Percentiles rank a stretch among this genome's conserved stretches.
Conservation (phyloP, 176 grass and related monocot species). For the Phyllostachys edulis region DNA sequence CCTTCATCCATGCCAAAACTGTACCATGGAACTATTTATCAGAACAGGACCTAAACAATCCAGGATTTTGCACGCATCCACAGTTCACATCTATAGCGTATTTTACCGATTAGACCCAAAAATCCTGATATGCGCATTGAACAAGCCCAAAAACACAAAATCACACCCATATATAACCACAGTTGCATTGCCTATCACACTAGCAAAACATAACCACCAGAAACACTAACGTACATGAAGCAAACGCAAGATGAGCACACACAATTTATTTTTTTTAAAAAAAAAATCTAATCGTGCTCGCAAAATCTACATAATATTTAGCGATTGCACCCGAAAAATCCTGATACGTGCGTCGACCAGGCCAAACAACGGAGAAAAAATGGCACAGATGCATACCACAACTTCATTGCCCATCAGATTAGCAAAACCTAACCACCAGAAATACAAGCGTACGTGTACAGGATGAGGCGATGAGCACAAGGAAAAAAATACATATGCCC, state of each 20-base stretch:
- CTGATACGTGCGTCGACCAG: neutral
- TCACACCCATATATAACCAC: neutral
- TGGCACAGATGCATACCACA: neutral
- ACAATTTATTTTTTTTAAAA: neutral
- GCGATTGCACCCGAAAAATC: neutral
- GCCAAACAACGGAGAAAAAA: neutral
- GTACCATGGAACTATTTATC: neutral
- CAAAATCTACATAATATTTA: neutral
- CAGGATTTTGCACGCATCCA: conserved; percentile 2
- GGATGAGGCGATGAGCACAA: neutral
- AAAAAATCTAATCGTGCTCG: neutral
- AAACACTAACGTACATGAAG: neutral
- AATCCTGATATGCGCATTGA: neutral
- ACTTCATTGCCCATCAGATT: neutral
- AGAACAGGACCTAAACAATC: neutral
- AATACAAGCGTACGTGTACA: neutral
- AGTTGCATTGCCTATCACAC: neutral
- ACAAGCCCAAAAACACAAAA: neutral
- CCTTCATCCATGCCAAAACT: neutral
- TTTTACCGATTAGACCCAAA: neutral
- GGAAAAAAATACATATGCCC: neutral
- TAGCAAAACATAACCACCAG: neutral
- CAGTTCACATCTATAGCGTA: neutral
- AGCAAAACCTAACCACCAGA: neutral
- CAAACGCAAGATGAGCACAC: neutral